These are phyloP conservation scores for Fusarium sp. DNA, from an alignment of 2,329 filamentous ascomycete genomes.

Conservation along the genomic window DNA sequence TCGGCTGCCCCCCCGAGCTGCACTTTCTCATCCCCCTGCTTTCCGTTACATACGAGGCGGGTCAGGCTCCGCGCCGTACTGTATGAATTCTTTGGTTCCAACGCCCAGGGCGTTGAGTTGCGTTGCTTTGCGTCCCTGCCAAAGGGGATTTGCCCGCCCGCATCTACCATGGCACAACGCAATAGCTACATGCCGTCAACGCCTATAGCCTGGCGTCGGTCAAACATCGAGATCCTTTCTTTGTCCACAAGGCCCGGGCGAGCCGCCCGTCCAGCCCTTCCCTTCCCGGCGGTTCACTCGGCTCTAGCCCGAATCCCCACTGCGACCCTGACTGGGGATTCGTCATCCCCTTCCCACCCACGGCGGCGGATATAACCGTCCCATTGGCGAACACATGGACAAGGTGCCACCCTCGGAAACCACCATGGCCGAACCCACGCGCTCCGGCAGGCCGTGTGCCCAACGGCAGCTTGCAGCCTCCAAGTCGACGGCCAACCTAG, in stretches of 20 bases:
- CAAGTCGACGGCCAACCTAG: conserved; percentile 36
- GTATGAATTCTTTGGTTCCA: conserved; percentile 14
- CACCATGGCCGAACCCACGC: conserved; percentile 41
- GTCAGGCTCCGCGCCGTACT: conserved; percentile 29
- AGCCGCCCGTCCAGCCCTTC: conserved; percentile 41
- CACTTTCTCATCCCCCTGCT: conserved; percentile 31
- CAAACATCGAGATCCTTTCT: conserved; percentile 46
- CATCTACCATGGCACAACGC: not conserved
- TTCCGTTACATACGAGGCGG: conserved; percentile 42
- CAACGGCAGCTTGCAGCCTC: conserved; percentile 45
- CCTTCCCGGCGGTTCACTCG: conserved; percentile 53
- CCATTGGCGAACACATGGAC: conserved; percentile 49
- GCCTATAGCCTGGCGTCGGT: conserved; percentile 29
- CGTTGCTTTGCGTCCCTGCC: conserved; percentile 1
- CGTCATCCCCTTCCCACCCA: conserved; percentile 48
- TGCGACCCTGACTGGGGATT: conserved; percentile 48
- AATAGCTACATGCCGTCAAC: conserved; percentile 10
- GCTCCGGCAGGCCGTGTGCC: conserved; percentile 38
- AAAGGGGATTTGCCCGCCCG: not conserved
- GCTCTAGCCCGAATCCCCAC: conserved; percentile 53
- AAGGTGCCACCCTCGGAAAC: conserved; percentile 43
- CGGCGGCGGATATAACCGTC: conserved; percentile 48
- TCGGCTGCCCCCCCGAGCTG: conserved; percentile 20
- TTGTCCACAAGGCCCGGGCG: conserved; percentile 34
- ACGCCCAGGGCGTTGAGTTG: not conserved